Base-by-base conservation (phyloP, 2,329 filamentous ascomycete genomes). In the Fusarium incarnatum region DNA sequence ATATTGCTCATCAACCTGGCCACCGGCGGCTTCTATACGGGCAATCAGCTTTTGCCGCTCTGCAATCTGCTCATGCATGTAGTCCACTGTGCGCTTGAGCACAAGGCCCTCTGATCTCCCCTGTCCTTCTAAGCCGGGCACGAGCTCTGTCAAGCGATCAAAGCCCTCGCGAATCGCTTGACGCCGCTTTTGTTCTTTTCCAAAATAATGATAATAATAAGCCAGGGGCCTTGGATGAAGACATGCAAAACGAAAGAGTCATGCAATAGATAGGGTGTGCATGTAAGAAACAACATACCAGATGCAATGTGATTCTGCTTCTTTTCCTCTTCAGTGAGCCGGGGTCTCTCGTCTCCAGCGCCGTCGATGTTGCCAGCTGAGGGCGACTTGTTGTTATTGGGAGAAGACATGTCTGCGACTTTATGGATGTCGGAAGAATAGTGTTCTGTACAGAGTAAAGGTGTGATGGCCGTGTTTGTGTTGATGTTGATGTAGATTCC, bases 91-190 rank as follows among this genome's bases (percentile, higher is more conserved):
- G 70, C 87, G 87, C 68, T 90, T 88, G 23, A 97, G 84, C n/a
- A 97, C 93, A 20, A 94, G 85, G 28, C 92, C 93, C 79, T 97
- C 94, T 69, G 93, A 96, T 47, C 94, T 89, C 2, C 92, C 94
- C 76, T 94, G 92, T 1, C 94, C 94, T 74, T 93, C 88, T 56
- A 97, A 85, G 1, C 92, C 93, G 0, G 94, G 94, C 2, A 97
- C 93, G 32, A 97, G 85, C 56, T 90, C 88, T 18, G 92, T 92
- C 27, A 97, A 86, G 34, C 90, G 87, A 79, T 97, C 93, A 78
- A 97, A 97, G 60, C 92, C 93, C 62, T 93, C 89, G 48, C 94
- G 87, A 71, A 97, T 97, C 16, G 91, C 92, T 64, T 83, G 78
- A 30, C 83, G 77, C 40, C 83, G 78, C 70, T 85, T 83, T 72